Conservation (phyloP, 2,329 filamentous ascomycete genomes). For the Sclerotinia subarctica region DNA sequence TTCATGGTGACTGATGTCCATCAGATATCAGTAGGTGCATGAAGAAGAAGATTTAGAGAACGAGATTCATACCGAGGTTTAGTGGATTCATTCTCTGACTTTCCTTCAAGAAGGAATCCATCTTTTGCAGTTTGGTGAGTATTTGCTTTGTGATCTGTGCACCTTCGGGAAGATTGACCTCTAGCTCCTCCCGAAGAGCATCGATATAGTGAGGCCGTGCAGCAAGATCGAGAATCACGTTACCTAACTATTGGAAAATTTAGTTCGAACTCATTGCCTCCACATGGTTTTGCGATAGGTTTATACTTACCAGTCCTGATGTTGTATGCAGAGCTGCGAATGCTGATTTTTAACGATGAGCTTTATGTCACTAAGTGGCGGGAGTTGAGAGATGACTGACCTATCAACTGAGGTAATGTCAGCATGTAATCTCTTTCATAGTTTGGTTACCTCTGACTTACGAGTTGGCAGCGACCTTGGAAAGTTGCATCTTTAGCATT, state of each 20-base stretch:
- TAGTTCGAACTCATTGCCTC: not conserved
- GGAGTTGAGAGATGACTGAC: not conserved
- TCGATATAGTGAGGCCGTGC: conserved; percentile 45
- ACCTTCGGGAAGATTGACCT: conserved; percentile 36
- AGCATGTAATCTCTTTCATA: not conserved
- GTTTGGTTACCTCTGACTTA: not conserved
- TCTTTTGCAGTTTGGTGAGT: conserved; percentile 32
- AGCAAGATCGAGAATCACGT: conserved; percentile 48
- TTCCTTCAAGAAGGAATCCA: conserved; percentile 44
- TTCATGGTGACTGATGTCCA: conserved; percentile 20
- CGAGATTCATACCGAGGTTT: conserved; percentile 31
- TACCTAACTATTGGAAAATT: conserved; percentile 3
- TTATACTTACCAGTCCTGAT: not conserved
- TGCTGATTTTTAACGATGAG: not conserved
- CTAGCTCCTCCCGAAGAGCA: conserved; percentile 26
- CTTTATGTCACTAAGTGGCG: not conserved
- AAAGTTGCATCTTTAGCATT: conserved; percentile 11
- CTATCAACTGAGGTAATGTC: not conserved
- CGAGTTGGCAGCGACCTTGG: conserved; percentile 16
- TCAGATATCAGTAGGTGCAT: conserved; percentile 10
- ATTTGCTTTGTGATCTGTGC: conserved; percentile 38
- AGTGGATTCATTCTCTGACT: conserved; percentile 40
- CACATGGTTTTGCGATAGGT: not conserved
- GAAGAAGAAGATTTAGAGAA: not conserved
- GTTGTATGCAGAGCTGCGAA: conserved; percentile 10